Evolutionary conservation across 306 rosid genomes (phyloP).

Genomic region (Biancaea sappan): DNA sequence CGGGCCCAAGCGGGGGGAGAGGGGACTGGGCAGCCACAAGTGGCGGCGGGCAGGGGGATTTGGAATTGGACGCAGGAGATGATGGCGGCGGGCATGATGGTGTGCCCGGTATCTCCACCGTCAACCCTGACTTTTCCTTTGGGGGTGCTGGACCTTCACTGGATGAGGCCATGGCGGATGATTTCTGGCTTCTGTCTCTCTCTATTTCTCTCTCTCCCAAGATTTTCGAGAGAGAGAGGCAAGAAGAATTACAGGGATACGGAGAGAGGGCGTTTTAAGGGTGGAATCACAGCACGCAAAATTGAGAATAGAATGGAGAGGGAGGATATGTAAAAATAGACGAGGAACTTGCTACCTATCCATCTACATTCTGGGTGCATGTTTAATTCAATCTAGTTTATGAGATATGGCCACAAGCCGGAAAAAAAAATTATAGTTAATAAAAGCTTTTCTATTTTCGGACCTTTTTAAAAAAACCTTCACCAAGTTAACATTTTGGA

Average conservation of each 20-base stretch:
- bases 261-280: neutral
- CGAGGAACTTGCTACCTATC: neutral
- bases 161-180: slow-evolving; percentile 23
- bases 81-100: neutral
- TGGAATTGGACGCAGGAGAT: no score
- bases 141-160: neutral
- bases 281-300: neutral
- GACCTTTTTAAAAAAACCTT: neutral
- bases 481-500: no score
- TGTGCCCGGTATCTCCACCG: no score
- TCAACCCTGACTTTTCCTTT: slow-evolving; percentile 9
- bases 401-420: neutral
- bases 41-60: slow-evolving; percentile 15
- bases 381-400: neutral
- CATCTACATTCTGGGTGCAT: neutral
- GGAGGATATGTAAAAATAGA: slow-evolving; percentile 16
- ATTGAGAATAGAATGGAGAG: neutral
- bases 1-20: no score
- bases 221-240: neutral
- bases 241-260: neutral
- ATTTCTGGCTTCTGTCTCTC: slow-evolving; percentile 28
- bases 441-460: neutral
- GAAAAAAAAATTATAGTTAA: neutral
- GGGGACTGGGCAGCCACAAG: no score
- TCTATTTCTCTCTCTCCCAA: slow-evolving; percentile 34